These are phyloP conservation scores for Macrophomina pseudophaseolina DNA, from an alignment of 2,329 filamentous ascomycete species.

Conservation along the genomic window DNA sequence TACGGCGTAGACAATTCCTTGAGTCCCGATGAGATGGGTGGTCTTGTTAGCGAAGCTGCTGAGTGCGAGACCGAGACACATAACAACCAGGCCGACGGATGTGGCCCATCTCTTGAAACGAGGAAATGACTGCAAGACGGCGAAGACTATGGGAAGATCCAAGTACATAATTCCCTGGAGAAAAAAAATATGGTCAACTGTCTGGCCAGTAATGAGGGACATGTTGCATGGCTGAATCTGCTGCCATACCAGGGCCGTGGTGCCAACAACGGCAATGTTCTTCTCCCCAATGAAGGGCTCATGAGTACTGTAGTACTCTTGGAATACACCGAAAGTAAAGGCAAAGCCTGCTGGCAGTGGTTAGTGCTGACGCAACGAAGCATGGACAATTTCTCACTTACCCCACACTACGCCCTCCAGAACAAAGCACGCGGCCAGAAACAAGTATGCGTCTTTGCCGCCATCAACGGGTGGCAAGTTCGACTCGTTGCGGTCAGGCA, in stretches of 20 bases:
- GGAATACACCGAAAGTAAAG: slow-evolving; percentile 72
- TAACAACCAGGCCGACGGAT: slow-evolving; percentile 42
- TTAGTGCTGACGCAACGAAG: slow-evolving; percentile 20
- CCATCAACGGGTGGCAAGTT: slow-evolving; percentile 53
- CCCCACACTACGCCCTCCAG: slow-evolving; percentile 62
- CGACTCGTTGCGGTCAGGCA: neutral
- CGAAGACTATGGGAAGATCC: slow-evolving; percentile 47
- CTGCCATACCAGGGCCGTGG: slow-evolving; percentile 62
- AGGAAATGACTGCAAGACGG: slow-evolving; percentile 42
- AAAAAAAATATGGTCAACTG: neutral
- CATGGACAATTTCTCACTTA: slow-evolving; percentile 31
- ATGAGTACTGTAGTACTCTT: slow-evolving; percentile 69
- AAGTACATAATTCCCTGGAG: slow-evolving; percentile 52
- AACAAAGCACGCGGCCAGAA: slow-evolving; percentile 57
- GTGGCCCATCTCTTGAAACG: slow-evolving; percentile 37
- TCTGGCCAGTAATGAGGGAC: no score
- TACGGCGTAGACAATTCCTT: slow-evolving; percentile 66
- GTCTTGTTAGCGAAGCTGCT: slow-evolving; percentile 60
- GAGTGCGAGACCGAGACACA: slow-evolving; percentile 41
- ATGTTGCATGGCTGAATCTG: slow-evolving; percentile 53
- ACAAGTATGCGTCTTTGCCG: slow-evolving; percentile 58
- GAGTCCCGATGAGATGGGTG: slow-evolving; percentile 62
- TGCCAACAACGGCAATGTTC: slow-evolving; percentile 67
- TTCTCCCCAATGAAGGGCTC: slow-evolving; percentile 60
- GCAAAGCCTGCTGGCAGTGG: slow-evolving; percentile 62